A percentile compares a stretch with the other conserved stretches of the same genome.
phyloP scores from a whole-genome alignment of 225 moss, liverwort and hornwort genomes.

The Takakia lepidozioides region DNA sequence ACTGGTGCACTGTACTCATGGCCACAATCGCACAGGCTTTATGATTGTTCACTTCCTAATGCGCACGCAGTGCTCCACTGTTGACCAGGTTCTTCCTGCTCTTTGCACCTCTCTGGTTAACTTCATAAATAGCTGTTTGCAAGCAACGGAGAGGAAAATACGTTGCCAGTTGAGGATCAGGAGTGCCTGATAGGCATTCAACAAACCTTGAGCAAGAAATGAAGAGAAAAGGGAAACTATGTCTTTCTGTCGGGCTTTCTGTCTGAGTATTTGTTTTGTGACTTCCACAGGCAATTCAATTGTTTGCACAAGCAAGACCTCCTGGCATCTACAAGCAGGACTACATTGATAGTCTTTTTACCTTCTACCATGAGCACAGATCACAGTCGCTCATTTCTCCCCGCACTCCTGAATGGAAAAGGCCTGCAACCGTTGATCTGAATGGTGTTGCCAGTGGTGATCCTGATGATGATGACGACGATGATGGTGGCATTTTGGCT shows the following conservation, averaged over 20 bases:
- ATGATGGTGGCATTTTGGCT: conserved; percentile 80
- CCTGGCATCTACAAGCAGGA: conserved; percentile 97
- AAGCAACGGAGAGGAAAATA: no score
- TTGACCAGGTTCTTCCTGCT: conserved; percentile 55
- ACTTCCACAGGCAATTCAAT: conserved; percentile 49
- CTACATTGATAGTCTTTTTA: conserved; percentile 87
- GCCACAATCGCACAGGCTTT: conserved; percentile 96
- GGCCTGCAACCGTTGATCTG: conserved; percentile 73
- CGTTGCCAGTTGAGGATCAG: no score
- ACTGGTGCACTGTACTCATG: conserved; percentile 95
- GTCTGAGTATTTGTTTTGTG: not conserved
- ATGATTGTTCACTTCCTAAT: conserved; percentile 96
- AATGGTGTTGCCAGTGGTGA: conserved; percentile 79
- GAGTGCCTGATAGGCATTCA: no score
- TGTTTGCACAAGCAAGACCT: conserved; percentile 82
- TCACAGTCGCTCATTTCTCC: conserved; percentile 72
- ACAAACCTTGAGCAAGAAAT: no score
- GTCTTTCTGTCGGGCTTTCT: no score
- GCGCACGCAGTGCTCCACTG: conserved; percentile 63
- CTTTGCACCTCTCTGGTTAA: no score
- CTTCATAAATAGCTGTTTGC: no score
- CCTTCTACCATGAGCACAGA: conserved; percentile 78
- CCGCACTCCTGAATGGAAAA: conserved; percentile 93
- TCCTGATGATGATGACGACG: conserved; percentile 76
- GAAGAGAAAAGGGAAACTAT: no score